Conservation (phyloP, 495 filamentous ascomycete genomes). For the Lichenothelia convexa region DNA sequence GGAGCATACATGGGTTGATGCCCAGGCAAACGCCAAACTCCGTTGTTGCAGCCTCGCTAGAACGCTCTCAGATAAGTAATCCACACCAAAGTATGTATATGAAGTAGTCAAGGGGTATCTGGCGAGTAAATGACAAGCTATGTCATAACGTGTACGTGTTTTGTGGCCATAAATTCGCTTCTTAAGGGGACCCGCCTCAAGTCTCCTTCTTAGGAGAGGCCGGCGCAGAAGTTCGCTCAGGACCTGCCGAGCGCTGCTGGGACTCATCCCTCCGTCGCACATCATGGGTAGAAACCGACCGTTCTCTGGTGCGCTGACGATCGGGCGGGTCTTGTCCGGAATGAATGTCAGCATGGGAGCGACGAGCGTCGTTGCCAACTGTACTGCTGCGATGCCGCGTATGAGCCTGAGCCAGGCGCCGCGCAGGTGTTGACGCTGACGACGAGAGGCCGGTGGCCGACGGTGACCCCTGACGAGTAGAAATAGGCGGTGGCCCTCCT, state of each 20-base stretch:
- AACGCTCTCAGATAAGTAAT: no score
- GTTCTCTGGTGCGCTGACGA: conserved; percentile 9
- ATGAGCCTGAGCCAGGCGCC: conserved; percentile 46
- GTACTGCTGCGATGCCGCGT: conserved; percentile 54
- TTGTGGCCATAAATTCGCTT: no score
- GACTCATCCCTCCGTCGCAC: no score
- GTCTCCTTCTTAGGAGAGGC: conserved; percentile 13
- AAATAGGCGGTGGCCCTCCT: conserved; percentile 38
- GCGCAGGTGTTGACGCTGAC: conserved; percentile 35
- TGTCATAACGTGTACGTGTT: no score
- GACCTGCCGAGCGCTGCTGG: conserved; percentile 7
- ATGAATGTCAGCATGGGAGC: not conserved
- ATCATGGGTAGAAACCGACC: conserved; percentile 10
- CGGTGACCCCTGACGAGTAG: conserved; percentile 31
- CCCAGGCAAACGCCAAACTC: no score
- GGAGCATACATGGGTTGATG: no score
- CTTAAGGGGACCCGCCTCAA: no score
- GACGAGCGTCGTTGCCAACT: conserved; percentile 14
- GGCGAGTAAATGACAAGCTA: no score
- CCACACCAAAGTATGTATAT: no score
- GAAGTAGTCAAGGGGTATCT: no score
- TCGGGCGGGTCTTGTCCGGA: conserved; percentile 3
- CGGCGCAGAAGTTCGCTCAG: conserved; percentile 8
- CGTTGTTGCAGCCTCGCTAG: no score
- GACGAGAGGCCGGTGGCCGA: conserved; percentile 36